Evolutionary conservation across 2,329 filamentous ascomycete species (phyloP), one percentile per base, ranked within the genome.

Genomic region (Monilinia vaccinii-corymbosi): DNA sequence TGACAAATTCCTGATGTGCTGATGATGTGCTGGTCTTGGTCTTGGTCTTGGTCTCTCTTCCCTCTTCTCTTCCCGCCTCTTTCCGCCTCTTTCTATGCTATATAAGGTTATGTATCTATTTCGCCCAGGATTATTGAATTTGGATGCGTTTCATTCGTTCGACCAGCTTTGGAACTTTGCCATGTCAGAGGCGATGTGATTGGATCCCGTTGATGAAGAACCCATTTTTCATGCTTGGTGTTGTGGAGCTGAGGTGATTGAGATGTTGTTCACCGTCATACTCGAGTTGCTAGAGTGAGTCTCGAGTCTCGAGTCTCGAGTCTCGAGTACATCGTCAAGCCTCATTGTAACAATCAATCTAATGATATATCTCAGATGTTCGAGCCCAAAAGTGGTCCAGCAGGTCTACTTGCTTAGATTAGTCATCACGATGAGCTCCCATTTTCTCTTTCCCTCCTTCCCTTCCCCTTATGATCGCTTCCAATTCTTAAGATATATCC

Each of bases 141-240:
- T 52, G 7, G 25, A 23, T 4, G 23, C 11, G 28, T 36, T 28
- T 58, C 16, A 59, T 59, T 59, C 28, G 56, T 53, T 45, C 21
- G 14, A 38, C 46, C 28, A 40, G 38, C 28, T 52, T 58, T 52
- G 16, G n/a, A 14, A 42, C 28, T 52, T 53, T 53, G 56, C 56
- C 56, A 59, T 59, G 56, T 59, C 56, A 59, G 56, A 59, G 56
- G 18, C 28, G 14, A 32, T 28, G 13, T 36, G 5, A 53, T 59
- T 59, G 47, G 42, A 31, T 45, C 40, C 10, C 38, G 53, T 36
- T 4, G 2, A 46, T 34, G 36, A 42, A 23, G 6, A 42, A 23
- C 25, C 21, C 36, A 46, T 50, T 18, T 49, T 32, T 52, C 31
- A n/a, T 44, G 36, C 4, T 28, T 28, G 25, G 40, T 36, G 28